phyloP scores from a whole-genome alignment of 106 monocot genomes.

The Ottelia alismoides region DNA sequence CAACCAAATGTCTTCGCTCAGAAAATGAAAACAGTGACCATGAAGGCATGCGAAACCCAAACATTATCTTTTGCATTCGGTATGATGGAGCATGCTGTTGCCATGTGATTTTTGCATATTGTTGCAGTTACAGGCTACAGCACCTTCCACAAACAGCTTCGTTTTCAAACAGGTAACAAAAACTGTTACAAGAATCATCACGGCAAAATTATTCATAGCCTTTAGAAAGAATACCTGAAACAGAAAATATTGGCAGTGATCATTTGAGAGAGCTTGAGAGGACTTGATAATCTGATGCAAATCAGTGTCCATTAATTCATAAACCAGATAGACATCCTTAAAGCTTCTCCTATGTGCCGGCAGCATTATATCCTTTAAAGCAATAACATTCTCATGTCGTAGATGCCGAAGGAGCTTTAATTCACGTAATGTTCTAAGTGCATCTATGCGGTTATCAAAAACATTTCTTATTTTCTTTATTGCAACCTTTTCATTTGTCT shows the following conservation, averaged over 20 bases:
- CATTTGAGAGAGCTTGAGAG: conserved; percentile 65
- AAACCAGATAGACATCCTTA: conserved; percentile 70
- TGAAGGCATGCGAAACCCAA: too few relatives aligned
- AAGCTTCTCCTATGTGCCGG: conserved; percentile 31
- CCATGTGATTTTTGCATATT: too few relatives aligned
- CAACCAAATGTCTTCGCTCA: too few relatives aligned
- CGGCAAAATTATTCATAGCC: too few relatives aligned
- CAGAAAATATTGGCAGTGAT: conserved; percentile 69
- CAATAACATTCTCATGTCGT: conserved; percentile 58
- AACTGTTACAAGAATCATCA: too few relatives aligned
- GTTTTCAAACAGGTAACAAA: too few relatives aligned
- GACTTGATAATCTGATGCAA: conserved; percentile 74
- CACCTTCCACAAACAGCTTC: too few relatives aligned
- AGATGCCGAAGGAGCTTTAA: conserved; percentile 58
- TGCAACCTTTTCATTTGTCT: conserved; percentile 60
- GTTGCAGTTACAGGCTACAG: too few relatives aligned
- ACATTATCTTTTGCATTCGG: too few relatives aligned
- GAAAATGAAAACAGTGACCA: too few relatives aligned
- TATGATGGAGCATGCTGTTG: too few relatives aligned
- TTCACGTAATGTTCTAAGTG: conserved; percentile 53
- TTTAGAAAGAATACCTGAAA: conserved; percentile 86
- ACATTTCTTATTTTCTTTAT: conserved; percentile 73
- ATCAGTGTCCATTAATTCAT: conserved; percentile 27
- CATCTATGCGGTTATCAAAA: conserved; percentile 67
- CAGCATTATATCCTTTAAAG: conserved; percentile 66